Conservation (phyloP, 31 red algal species). For the Odonthalia washingtoniensis region DNA sequence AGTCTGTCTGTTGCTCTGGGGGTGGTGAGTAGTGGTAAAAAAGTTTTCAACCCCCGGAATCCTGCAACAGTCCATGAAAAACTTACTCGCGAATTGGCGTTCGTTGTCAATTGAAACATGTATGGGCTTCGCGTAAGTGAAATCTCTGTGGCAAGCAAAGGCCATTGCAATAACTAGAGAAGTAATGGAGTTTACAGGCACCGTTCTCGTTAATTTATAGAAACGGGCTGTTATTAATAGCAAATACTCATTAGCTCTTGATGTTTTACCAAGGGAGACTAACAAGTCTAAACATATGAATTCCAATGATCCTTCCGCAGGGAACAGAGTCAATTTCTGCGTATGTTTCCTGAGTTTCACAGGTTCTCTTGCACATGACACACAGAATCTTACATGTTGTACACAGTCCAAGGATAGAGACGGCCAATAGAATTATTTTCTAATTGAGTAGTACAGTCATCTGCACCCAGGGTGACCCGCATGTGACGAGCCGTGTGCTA, state of each 20-base stretch:
- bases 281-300: slow-evolving; percentile 48
- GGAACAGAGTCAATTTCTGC: slow-evolving; percentile 2
- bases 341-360: slow-evolving; percentile 13
- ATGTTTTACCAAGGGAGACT: background rate
- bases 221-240: slow-evolving; percentile 42
- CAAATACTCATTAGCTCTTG: background rate
- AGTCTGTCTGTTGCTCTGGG: slow-evolving; percentile 39
- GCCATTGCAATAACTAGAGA: background rate
- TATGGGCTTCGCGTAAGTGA: background rate
- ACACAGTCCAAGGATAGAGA: background rate
- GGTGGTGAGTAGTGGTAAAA: slow-evolving; percentile 51
- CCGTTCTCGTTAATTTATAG: slow-evolving; percentile 9
- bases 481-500: too few species aligned
- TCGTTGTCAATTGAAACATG: slow-evolving; percentile 27
- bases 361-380: slow-evolving; percentile 32
- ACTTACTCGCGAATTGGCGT: background rate
- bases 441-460: slow-evolving; percentile 9
- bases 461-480: slow-evolving; percentile 2
- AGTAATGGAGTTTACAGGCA: slow-evolving; percentile 3
- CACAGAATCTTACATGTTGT: background rate
- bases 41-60: slow-evolving; percentile 5
- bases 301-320: slow-evolving; percentile 13
- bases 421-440: slow-evolving; percentile 52
- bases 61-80: slow-evolving; percentile 22
- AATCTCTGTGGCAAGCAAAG: slow-evolving; percentile 5